phyloP scores from a whole-genome alignment of 768 basidiomycete genomes.

The Serendipita sp. region DNA sequence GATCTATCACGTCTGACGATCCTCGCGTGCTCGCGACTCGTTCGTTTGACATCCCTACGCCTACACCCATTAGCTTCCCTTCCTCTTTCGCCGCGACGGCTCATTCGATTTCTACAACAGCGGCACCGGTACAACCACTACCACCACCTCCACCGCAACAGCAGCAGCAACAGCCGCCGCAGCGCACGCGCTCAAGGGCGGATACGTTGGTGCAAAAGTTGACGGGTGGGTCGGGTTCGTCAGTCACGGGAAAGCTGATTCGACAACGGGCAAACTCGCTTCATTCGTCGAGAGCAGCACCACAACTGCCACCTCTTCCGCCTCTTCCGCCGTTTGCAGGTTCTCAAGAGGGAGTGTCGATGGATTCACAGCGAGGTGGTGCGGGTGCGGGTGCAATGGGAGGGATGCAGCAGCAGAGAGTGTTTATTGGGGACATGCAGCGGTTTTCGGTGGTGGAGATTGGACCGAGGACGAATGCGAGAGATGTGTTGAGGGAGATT shows the following conservation, averaged over 20 bases:
- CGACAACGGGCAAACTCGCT: not conserved
- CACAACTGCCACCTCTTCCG: not conserved
- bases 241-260: not conserved
- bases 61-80: not conserved
- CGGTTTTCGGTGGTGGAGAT: constrained; percentile 64
- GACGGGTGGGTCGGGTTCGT: not conserved
- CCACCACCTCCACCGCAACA: not conserved
- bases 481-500: constrained; percentile 54
- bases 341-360: constrained; percentile 19
- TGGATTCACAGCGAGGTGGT: constrained; percentile 15
- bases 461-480: constrained; percentile 45
- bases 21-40: too few relatives aligned
- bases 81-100: not conserved
- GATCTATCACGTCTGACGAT: too few relatives aligned
- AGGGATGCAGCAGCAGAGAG: constrained; percentile 40
- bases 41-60: not conserved
- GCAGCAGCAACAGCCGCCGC: not conserved
- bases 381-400: too few relatives aligned
- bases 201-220: not conserved
- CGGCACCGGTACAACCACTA: too few relatives aligned
- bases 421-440: constrained; percentile 68
- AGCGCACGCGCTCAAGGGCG: not conserved
- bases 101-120: not conserved
- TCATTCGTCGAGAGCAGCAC: too few relatives aligned
- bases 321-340: constrained; percentile 10